phyloP scores from a whole-genome alignment of 768 basidiomycete species.

The Boletus edulis region DNA sequence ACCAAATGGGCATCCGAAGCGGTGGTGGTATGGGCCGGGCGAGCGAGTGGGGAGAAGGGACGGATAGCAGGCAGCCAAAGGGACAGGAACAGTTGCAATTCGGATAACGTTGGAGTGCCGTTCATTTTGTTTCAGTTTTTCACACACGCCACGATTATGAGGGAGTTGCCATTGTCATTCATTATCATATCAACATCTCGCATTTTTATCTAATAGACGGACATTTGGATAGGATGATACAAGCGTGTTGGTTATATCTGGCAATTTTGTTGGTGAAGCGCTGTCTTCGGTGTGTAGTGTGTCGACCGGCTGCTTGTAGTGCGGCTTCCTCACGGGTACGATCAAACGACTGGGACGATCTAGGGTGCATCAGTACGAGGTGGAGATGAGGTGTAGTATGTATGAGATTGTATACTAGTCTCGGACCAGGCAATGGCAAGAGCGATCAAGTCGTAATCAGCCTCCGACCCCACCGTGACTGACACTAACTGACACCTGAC shows the following conservation, averaged over 20 bases:
- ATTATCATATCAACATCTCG: conserved; percentile 21
- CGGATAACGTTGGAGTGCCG: conserved; percentile 17
- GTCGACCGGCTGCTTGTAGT: conserved; percentile 28
- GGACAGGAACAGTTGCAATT: conserved; percentile 20
- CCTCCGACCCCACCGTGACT: conserved; percentile 5
- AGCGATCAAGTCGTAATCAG: conserved; percentile 18
- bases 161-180: conserved; percentile 23
- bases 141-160: conserved; percentile 16
- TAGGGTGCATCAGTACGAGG: too few species aligned
- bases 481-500: conserved; percentile 19
- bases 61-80: conserved; percentile 11
- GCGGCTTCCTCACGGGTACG: conserved; percentile 29
- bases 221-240: conserved; percentile 32
- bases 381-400: too few species aligned
- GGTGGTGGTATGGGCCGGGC: conserved; percentile 4
- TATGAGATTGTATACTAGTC: too few species aligned
- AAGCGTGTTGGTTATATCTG: conserved; percentile 25
- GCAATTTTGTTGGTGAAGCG: conserved; percentile 21
- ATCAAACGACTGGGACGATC: background rate
- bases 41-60: conserved; percentile 18
- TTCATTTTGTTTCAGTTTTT: conserved; percentile 8
- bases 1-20: conserved; percentile 3
- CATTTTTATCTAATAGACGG: conserved; percentile 36
- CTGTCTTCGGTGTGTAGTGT: conserved; percentile 11
- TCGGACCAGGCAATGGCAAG: background rate